Base-by-base conservation (phyloP, 2,329 filamentous ascomycete species). In the Botrytis squamosa region DNA sequence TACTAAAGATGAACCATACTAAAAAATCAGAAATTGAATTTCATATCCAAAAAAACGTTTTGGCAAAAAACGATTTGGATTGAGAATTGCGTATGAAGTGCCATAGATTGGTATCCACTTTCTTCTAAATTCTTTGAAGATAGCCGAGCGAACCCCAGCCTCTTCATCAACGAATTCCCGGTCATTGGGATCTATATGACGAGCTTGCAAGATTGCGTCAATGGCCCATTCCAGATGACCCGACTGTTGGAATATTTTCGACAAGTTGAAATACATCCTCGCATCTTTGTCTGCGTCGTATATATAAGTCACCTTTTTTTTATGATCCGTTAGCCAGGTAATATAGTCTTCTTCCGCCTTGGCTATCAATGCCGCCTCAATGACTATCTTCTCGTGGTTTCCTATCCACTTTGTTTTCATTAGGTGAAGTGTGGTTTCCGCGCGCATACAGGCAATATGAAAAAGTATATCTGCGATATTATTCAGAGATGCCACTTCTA, bases 331-430 rank as follows among this genome's bases (percentile, higher is more conserved):
- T 18, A 55, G 3, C 12, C n/a, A 55, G 6, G 5, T 16, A 16
- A 0, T 4, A 3, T 3, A n/a, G 12, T 16, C 6, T 7, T n/a
- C 3, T 5, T 3, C 52, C 0, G 12, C 52, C 10, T 7, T n/a
- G 5, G 0, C 1, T 12, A 55, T 16, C 14, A 5, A 14, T n/a
- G 2, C 7, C 12, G 10, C 25, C 25, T 55, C 52, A 14, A 16
- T 29, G 14, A 16, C 0, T 8, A 29, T 7, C 25, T 55, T 55
- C 14, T 55, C n/a, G n/a, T 55, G 62, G 1, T 64, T n/a, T 44
- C n/a, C 62, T 20, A 12, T 1, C 14, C n/a, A 20, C n/a, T 33
- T 10, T 10, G 14, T 64, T 44, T 6, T 8, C n/a, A 64, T 29
- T n/a, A 29, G 8, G 8, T 29, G 1, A 6, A 9, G 5, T 1